Evolutionary conservation across 2,329 filamentous ascomycete species (phyloP), one percentile per base, ranked within the genome.

Genomic region (Purpureocillium lavendulum): DNA sequence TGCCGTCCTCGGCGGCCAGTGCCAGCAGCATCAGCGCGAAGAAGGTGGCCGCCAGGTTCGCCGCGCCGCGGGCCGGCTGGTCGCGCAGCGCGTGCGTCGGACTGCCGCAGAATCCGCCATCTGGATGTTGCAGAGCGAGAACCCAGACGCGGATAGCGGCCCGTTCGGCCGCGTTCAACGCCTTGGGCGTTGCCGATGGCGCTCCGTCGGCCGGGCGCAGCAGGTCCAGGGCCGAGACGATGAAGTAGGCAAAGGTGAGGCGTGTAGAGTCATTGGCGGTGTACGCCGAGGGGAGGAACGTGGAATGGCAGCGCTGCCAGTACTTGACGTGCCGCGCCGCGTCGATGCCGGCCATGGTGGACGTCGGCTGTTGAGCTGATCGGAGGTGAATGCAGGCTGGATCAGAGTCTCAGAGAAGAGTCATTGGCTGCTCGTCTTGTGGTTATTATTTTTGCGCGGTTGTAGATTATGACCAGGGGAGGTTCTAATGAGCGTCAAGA

Each of bases 251-350:
- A 40, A 97, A 78, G 5, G 84, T 84, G 69, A 97, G 84, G 53
- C 92, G 88, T 53, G 83, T 90, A 50, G 87, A 87, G 66, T 98
- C 92, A 59, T 84, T 92, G 58, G 80, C 73, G 13, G 86, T 94
- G 67, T 97, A 98, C 46, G 78, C 73, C 34, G 80, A 74, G 0
- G 92, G 92, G 7, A 98, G 79, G 45, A 83, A 75, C 17, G 82
- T 83, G 58, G 83, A 84, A 48, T 92, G 75, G 59, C 90, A 96
- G 57, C 89, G 82, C 49, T 88, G 77, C 82, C 89, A 98, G 73
- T 96, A 98, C 57, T 84, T 87, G 57, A 92, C 70, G 60, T 98
- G 92, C 41, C 72, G 75, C 35, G 75, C 68, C 42, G 71, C 77
- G 55, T 84, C 67, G 45, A 84, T 63, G 17, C 49, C 3, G 60